Evolutionary conservation across 2,329 filamentous ascomycete species (phyloP), one percentile per base, ranked within the genome.

Genomic region (Magnaporthiopsis rhizophila): DNA sequence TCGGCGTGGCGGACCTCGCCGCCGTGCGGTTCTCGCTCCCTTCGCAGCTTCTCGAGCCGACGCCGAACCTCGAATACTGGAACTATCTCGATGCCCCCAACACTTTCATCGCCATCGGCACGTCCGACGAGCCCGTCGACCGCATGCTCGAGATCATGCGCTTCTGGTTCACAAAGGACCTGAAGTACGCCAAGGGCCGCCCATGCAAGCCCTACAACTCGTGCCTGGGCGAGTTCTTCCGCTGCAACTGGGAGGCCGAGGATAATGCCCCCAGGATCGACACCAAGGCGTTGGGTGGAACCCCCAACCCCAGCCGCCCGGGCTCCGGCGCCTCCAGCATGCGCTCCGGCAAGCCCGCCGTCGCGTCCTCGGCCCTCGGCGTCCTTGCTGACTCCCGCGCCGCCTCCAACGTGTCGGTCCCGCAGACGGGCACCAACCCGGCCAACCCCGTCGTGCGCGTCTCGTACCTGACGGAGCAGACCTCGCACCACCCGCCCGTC

Each of bases 141-240:
- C 92, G 95, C 70, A 97, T 97, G 91, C 85, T 99, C 62, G 93
- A 94, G 72, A 92, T 96, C 36, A 78, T 98, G 71, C 88, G 93
- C 66, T 99, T 98, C 78, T 99, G 95, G 95, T 96, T 98, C 72
- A 98, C 95, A 67, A 99, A 99, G 77, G 95, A 99, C 76, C 76
- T 99, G 76, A 99, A 99, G 85, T 99, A 98, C 73, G 91, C 96
- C 75, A 98, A 98, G 80, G 94, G 94, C 66, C 96, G 93, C 80
- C 95, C 95, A 58, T 98, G 94, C 86, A 99, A 99, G 78, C 95
- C 95, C 13, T 99, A 99, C 80, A 99, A 99, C 78, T 97, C 93
- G 61, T 93, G 92, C 50, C 79, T 99, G 62, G 95, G 95, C 68
- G 95, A 99, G 79, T 99, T 99, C 79, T 99, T 99, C 79, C 74